Conservation (phyloP, 2,329 filamentous ascomycete genomes). For the Hypoxylon sp. region DNA sequence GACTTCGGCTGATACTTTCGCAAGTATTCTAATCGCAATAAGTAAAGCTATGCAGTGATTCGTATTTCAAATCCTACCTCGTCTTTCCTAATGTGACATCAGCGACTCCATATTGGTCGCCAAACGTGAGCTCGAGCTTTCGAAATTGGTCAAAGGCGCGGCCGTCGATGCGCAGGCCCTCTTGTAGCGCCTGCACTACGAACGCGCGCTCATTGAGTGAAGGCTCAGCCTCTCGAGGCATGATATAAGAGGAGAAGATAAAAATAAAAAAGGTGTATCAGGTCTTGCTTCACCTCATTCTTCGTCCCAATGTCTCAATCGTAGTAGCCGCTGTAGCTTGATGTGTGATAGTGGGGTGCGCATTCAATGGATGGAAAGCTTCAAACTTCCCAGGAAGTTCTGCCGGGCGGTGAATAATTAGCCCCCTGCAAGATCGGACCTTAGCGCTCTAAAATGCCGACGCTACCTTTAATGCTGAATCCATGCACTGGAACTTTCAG, state of each 20-base stretch:
- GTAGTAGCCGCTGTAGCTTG: slow-evolving; percentile 20
- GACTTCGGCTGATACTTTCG: slow-evolving; percentile 89
- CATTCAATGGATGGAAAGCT: slow-evolving; percentile 43
- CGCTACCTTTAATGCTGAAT: neutral
- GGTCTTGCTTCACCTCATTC: slow-evolving; percentile 41
- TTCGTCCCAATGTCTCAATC: slow-evolving; percentile 11
- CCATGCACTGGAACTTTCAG: slow-evolving; percentile 6
- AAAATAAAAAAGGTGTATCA: slow-evolving; percentile 26
- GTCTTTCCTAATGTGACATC: slow-evolving; percentile 92
- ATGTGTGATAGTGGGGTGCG: slow-evolving; percentile 46
- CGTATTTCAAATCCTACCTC: slow-evolving; percentile 66
- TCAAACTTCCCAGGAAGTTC: slow-evolving; percentile 55
- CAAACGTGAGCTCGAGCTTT: slow-evolving; percentile 81
- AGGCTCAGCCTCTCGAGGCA: slow-evolving; percentile 93
- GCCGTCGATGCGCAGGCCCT: slow-evolving; percentile 86
- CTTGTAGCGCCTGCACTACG: slow-evolving; percentile 82
- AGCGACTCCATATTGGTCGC: slow-evolving; percentile 90
- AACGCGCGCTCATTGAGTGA: slow-evolving; percentile 92
- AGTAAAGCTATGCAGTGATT: slow-evolving; percentile 25
- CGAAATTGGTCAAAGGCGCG: slow-evolving; percentile 85
- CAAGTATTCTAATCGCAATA: slow-evolving; percentile 73
- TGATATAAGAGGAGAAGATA: slow-evolving; percentile 58
- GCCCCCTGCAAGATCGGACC: slow-evolving; percentile 46
- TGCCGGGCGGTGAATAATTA: slow-evolving; percentile 63
- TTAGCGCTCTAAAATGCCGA: slow-evolving; percentile 33